Evolutionary conservation across 306 rosid species (phyloP).

Genomic region (Vigna nakashimae): DNA sequence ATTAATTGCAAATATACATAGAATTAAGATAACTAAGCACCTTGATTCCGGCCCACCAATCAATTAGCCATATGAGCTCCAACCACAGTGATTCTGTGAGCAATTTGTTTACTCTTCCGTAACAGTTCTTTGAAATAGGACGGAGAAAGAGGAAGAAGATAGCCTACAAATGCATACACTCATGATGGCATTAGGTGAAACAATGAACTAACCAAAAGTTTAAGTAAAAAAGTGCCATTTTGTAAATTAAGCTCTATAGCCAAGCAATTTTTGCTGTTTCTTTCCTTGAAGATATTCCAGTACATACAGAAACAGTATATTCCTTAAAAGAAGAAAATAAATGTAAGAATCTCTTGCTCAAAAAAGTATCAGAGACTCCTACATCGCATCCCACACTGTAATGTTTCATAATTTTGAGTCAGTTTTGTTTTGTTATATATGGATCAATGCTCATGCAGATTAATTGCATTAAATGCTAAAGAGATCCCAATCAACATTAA

Average conservation of each 20-base stretch:
- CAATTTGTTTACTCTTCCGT: slow-evolving; percentile 73
- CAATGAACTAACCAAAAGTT: neutral
- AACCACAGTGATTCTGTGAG: slow-evolving; percentile 83
- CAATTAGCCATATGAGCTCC: slow-evolving; percentile 83
- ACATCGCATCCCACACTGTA: neutral
- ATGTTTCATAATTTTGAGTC: neutral
- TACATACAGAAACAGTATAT: neutral
- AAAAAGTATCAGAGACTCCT: neutral
- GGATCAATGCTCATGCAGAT: neutral
- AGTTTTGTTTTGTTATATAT: neutral
- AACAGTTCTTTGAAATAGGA: slow-evolving; percentile 65
- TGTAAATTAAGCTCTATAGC: neutral
- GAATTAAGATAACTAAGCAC: slow-evolving; percentile 46
- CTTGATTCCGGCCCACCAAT: slow-evolving; percentile 95
- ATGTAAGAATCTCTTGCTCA: neutral
- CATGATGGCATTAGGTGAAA: slow-evolving; percentile 17
- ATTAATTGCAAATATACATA: neutral
- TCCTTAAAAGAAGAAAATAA: neutral
- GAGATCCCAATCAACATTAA: neutral
- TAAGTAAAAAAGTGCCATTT: neutral
- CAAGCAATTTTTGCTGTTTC: slow-evolving; percentile 8
- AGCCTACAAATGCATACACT: slow-evolving; percentile 55
- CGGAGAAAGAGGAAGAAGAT: slow-evolving; percentile 67
- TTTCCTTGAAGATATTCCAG: neutral
- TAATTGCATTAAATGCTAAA: slow-evolving; percentile 17